phyloP scores from a whole-genome alignment of 495 filamentous ascomycete genomes.

The Lasiosphaeria hispida region DNA sequence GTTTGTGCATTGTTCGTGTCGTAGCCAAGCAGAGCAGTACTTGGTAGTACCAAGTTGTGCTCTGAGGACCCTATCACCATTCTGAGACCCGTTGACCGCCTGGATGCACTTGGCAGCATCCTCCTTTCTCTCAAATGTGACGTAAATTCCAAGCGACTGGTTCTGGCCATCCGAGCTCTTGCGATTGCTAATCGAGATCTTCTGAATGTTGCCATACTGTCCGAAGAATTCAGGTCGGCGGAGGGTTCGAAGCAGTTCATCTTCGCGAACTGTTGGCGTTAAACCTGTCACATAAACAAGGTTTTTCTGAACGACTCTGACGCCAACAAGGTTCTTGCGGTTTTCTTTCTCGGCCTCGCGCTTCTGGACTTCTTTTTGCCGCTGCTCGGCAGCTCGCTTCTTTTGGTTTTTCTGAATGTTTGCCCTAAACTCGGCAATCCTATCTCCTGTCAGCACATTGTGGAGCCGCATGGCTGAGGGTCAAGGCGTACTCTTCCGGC shows the following conservation, averaged over 20 bases:
- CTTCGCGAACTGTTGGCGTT: conserved; percentile 84
- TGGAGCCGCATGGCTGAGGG: not conserved
- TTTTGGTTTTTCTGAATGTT: conserved; percentile 87
- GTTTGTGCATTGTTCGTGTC: conserved; percentile 89
- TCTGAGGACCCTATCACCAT: conserved; percentile 80
- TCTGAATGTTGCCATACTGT: conserved; percentile 97
- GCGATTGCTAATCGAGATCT: conserved; percentile 97
- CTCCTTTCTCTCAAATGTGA: conserved; percentile 84
- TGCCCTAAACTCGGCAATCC: conserved; percentile 67
- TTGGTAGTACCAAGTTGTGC: conserved; percentile 98
- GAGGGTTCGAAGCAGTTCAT: conserved; percentile 82
- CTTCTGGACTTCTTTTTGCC: conserved; percentile 92
- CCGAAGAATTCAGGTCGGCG: conserved; percentile 91
- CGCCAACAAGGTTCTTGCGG: conserved; percentile 89
- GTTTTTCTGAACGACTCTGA: conserved; percentile 96
- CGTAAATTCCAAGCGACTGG: conserved; percentile 91
- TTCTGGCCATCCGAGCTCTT: conserved; percentile 66
- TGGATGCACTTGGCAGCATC: conserved; percentile 87
- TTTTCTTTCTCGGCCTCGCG: conserved; percentile 92
- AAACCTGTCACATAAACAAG: conserved; percentile 97
- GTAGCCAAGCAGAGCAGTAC: conserved; percentile 95
- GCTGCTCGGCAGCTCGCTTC: conserved; percentile 77
- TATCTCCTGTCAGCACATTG: conserved; percentile 32
- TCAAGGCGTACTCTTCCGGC: conserved; percentile 71
- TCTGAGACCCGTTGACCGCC: conserved; percentile 87